Conservation (phyloP, 805 yeast genomes). For the Aciculoconidium aculeatum region DNA sequence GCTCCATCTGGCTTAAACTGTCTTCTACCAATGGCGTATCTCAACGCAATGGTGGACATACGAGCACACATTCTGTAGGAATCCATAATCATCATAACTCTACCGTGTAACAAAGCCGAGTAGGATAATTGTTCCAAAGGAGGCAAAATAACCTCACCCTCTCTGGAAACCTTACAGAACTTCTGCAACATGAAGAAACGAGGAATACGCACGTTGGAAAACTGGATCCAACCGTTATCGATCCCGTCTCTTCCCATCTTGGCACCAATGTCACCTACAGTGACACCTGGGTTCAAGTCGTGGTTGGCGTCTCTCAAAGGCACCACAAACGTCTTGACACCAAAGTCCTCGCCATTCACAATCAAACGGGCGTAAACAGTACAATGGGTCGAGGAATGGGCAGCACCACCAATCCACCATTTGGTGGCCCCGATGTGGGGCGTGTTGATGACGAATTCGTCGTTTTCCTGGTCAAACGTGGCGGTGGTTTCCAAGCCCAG, state of each 20-base stretch:
- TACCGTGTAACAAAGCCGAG: conserved; percentile 80
- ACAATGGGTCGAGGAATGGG: conserved; percentile 86
- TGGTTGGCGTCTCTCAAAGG: conserved; percentile 78
- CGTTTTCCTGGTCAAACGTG: conserved; percentile 57
- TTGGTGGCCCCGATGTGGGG: conserved; percentile 92
- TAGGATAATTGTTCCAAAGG: conserved; percentile 86
- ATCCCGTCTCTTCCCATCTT: conserved; percentile 96
- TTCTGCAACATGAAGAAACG: conserved; percentile 76
- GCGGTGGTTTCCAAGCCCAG: conserved; percentile 61
- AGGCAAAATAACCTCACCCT: conserved; percentile 69
- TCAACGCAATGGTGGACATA: conserved; percentile 74
- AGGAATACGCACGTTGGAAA: conserved; percentile 77
- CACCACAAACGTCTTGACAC: conserved; percentile 88
- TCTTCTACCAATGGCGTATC: conserved; percentile 86
- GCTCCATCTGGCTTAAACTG: conserved; percentile 56
- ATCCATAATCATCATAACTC: conserved; percentile 86
- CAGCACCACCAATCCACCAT: conserved; percentile 99
- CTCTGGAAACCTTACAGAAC: conserved; percentile 63
- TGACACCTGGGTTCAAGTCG: conserved; percentile 69
- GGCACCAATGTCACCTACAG: conserved; percentile 88
- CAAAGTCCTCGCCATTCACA: conserved; percentile 79
- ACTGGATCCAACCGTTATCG: conserved; percentile 96
- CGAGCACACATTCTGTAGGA: conserved; percentile 77
- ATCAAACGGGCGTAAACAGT: conserved; percentile 81
- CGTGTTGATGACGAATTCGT: conserved; percentile 72